Base-by-base conservation (phyloP, 2,329 filamentous ascomycete species). In the Trichoderma gracile region DNA sequence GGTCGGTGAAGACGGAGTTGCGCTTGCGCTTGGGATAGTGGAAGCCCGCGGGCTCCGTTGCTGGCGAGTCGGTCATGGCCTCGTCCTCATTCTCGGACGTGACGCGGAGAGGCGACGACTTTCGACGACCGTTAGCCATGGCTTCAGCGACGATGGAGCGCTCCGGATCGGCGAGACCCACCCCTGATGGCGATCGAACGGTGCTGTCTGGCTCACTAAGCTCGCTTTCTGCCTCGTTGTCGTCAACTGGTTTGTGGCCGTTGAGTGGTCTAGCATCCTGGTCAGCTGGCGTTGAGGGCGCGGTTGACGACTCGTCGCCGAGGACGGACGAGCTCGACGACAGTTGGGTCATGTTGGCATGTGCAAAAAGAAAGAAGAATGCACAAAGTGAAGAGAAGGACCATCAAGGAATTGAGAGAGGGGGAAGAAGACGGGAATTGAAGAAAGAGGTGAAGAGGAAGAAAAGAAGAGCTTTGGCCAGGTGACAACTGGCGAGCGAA, bases 11-110 rank as follows among this genome's bases (percentile, higher is more conserved):
- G 42, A 81, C 70, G 0, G 82, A 81, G 1, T 76, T 75, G 12
- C 85, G 81, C 72, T 87, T 88, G 38, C 85, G 80, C 74, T 87
- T 88, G 0, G 81, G 78, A 60, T 82, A 81, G 55, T 80, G 77
- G 0, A 80, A 76, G 33, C 73, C 68, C 0, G 73, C 66, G 1
- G 76, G 74, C 40, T 76, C 79, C 12, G 77, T 76, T 2, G 77
- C 75, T 2, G 80, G 78, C 3, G 65, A 74, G 42, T 82, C 79
- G 1, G 73, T 73, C 78, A 82, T 81, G 9, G 73, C 75, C 23
- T 76, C 74, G 68, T 84, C 82, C 38, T 80, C 81, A 4, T 73
- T 69, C 9, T 70, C 70, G 5, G 78, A 78, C 7, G 70, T 68
- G 25, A 69, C 69, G 23, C 68, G 75, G 40, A 70, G 68, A 7